A percentile compares a stretch with the other conserved stretches of the same genome.
phyloP scores from a whole-genome alignment of 2,329 filamentous ascomycete species.

The Colletotrichum graminicola region DNA sequence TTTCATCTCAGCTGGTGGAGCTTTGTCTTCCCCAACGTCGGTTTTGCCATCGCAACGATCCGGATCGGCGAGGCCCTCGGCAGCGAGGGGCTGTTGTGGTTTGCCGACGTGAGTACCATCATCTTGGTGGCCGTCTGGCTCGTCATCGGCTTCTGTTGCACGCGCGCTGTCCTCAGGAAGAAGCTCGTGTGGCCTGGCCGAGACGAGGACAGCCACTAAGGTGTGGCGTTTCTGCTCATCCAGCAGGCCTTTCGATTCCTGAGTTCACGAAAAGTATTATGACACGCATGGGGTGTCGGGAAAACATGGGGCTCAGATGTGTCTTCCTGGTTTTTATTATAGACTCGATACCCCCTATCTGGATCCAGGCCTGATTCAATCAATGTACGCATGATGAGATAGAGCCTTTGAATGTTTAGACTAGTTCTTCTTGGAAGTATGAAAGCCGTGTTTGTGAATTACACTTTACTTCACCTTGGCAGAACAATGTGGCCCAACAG shows the following conservation, averaged over 20 bases:
- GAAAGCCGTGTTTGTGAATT: not conserved
- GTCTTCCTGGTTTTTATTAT: not conserved
- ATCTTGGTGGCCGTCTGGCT: constrained; percentile 64
- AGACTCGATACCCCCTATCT: not conserved
- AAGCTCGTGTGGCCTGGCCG: constrained; percentile 60
- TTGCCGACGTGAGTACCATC: constrained; percentile 64
- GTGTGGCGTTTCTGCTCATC: too few relatives aligned
- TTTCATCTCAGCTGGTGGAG: constrained; percentile 70
- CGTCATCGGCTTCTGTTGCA: constrained; percentile 57
- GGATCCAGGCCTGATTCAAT: not conserved
- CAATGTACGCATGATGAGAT: not conserved
- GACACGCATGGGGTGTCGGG: not conserved
- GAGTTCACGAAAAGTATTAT: too few relatives aligned
- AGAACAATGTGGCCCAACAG: not conserved
- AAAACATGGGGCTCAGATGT: not conserved
- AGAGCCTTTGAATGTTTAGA: too few relatives aligned
- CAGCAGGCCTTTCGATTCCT: not conserved
- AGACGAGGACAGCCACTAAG: constrained; percentile 44
- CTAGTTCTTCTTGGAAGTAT: too few relatives aligned
- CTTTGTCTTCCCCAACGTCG: constrained; percentile 71
- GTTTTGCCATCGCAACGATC: constrained; percentile 66
- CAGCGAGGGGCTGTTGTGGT: constrained; percentile 59
- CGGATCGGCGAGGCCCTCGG: constrained; percentile 61
- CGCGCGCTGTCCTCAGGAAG: constrained; percentile 57
- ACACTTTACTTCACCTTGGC: too few relatives aligned